phyloP scores from a whole-genome alignment of 2,329 filamentous ascomycete genomes.

The Ophiostoma populinum region DNA sequence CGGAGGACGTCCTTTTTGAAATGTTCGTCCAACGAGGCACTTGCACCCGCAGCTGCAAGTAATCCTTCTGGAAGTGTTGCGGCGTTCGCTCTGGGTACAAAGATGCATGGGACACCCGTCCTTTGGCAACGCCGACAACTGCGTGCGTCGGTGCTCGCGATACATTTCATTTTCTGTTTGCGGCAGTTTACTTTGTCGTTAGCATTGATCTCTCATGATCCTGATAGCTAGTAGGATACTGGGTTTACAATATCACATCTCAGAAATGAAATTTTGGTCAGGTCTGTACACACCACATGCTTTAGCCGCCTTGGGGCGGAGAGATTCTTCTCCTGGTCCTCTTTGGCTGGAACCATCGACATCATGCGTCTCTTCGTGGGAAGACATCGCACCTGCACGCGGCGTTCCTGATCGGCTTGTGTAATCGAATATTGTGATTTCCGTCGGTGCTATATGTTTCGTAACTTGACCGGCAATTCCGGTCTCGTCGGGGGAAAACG shows the following conservation, averaged over 20 bases:
- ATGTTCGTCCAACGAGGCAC: background rate
- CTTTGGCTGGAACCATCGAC: background rate
- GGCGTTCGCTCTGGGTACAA: constrained; percentile 10
- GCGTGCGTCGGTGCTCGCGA: constrained; percentile 2
- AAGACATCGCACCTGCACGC: no score
- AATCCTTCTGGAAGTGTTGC: constrained; percentile 2
- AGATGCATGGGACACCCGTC: constrained; percentile 7
- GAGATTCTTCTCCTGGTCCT: background rate
- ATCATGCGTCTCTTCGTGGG: background rate
- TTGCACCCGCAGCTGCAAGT: background rate
- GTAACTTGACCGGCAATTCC: background rate
- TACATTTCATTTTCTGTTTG: constrained; percentile 10
- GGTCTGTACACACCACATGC: constrained; percentile 7
- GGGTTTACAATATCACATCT: no score
- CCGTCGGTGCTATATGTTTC: no score
- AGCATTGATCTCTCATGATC: background rate
- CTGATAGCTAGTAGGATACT: no score
- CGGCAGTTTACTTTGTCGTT: constrained; percentile 9
- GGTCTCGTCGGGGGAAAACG: background rate
- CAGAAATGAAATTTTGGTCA: no score
- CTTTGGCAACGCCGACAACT: constrained; percentile 8
- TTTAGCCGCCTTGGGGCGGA: constrained; percentile 7
- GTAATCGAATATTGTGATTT: no score
- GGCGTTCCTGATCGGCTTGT: no score
- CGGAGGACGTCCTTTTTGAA: constrained; percentile 7